phyloP scores from a whole-genome alignment of 2,329 filamentous ascomycete genomes.

The Sporothrix humicola region DNA sequence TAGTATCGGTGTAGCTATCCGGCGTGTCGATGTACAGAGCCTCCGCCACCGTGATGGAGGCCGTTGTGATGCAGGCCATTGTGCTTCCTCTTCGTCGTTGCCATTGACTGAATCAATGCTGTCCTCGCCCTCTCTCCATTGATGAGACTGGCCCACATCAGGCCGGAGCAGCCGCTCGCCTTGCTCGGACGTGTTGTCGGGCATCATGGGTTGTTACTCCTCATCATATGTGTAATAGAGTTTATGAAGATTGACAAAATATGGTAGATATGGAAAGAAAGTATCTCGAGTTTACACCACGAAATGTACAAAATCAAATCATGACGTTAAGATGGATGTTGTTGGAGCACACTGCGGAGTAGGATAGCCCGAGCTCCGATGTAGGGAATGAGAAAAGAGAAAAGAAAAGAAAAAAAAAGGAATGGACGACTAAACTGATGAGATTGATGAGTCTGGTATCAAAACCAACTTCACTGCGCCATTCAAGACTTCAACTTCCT shows the following conservation, averaged over 20 bases:
- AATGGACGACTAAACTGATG: no score
- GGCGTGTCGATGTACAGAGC: not conserved
- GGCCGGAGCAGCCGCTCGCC: constrained; percentile 24
- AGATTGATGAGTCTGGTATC: no score
- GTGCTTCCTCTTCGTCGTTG: constrained; percentile 19
- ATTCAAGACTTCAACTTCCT: no score
- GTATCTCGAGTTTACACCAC: no score
- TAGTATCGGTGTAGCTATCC: not conserved
- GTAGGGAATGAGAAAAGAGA: not conserved
- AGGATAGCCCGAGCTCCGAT: no score
- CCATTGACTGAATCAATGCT: not conserved
- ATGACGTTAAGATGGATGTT: no score
- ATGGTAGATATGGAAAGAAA: no score
- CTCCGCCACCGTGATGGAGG: constrained; percentile 1
- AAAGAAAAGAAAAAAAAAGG: not conserved
- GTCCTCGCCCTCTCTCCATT: constrained; percentile 21
- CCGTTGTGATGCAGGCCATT: not conserved
- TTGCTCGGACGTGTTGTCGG: constrained; percentile 19
- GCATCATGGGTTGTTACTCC: no score
- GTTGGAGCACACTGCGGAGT: no score
- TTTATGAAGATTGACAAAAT: no score
- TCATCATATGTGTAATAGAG: no score
- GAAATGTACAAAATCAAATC: no score
- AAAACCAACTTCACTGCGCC: not conserved
- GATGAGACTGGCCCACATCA: not conserved